Evolutionary conservation across 176 grass and related monocot species (phyloP).

Genomic region (Otatea glauca): DNA sequence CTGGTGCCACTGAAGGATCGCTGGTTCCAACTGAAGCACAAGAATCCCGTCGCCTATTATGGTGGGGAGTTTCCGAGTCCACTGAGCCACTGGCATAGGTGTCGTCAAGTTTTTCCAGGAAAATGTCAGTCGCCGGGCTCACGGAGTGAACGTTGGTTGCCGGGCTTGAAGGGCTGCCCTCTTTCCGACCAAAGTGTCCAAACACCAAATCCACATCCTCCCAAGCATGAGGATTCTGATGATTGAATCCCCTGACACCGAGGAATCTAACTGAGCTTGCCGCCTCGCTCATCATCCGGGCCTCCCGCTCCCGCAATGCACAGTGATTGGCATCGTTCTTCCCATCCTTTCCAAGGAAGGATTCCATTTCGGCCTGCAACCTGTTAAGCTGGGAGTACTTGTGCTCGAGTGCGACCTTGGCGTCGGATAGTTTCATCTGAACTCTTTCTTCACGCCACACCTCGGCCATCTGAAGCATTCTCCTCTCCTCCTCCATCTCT

Average conservation of each 20-base stretch:
- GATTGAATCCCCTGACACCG: not conserved
- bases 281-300: constrained; percentile 28
- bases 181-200: constrained; percentile 17
- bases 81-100: not conserved
- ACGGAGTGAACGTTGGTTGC: constrained; percentile 8
- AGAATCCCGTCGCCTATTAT: not conserved
- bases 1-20: constrained; percentile 11
- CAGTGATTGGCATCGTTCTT: not conserved
- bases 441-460: constrained; percentile 65
- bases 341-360: constrained; percentile 24
- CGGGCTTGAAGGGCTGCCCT: not conserved
- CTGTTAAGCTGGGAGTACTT: constrained; percentile 48
- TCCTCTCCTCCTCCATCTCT: constrained; percentile 64
- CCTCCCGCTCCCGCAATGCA: constrained; percentile 17
- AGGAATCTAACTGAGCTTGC: constrained; percentile 10
- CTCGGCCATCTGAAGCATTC: constrained; percentile 74
- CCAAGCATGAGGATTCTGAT: not conserved
- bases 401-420: constrained; percentile 41
- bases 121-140: constrained; percentile 58
- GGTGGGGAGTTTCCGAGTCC: not conserved
- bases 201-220: constrained; percentile 45
- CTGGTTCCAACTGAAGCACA: constrained; percentile 34
- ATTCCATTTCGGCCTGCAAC: constrained; percentile 57
- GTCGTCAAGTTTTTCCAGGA: constrained; percentile 41
- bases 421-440: constrained; percentile 68